These are phyloP conservation scores for Sextonia rubra DNA, from an alignment of 164 flowering plant genomes.

Conservation along the genomic window DNA sequence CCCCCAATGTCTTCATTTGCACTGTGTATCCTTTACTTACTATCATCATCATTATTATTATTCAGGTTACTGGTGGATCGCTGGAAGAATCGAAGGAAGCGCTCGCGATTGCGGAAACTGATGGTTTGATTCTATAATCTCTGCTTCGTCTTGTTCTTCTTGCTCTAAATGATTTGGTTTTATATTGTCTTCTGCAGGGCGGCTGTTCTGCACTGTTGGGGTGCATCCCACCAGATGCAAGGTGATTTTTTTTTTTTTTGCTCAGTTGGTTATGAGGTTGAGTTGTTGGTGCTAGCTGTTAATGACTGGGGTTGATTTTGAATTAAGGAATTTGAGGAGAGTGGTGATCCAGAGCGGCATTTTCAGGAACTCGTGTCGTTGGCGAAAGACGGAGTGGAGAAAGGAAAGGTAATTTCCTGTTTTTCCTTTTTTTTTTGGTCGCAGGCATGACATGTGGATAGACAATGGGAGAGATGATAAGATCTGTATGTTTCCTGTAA, in stretches of 20 bases:
- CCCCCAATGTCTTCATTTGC: not conserved
- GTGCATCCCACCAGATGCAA: conserved; percentile 98
- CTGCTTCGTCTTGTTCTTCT: not conserved
- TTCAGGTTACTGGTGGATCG: conserved; percentile 99
- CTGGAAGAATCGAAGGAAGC: conserved; percentile 94
- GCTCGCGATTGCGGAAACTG: conserved; percentile 89
- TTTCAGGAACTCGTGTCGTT: conserved; percentile 73
- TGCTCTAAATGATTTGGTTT: not conserved
- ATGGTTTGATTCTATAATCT: conserved; percentile 42
- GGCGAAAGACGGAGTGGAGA: conserved; percentile 77
- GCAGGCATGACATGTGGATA: not conserved
- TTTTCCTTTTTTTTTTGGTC: not conserved
- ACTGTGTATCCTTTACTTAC: not conserved
- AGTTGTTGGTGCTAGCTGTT: conserved; percentile 9
- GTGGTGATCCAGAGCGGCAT: conserved; percentile 85
- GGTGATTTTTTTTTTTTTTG: conserved; percentile 22
- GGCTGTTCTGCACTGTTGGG: conserved; percentile 96
- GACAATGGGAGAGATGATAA: too few relatives aligned
- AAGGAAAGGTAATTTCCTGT: conserved; percentile 68
- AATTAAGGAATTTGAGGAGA: conserved; percentile 87
- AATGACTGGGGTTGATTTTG: conserved; percentile 7
- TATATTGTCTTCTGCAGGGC: conserved; percentile 39
- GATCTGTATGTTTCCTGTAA: too few relatives aligned
- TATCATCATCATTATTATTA: too few relatives aligned
- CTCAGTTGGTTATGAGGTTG: not conserved